Evolutionary conservation across 2,329 filamentous ascomycete species (phyloP), one percentile per base, ranked within the genome.

Genomic region (Venturia effusa): DNA sequence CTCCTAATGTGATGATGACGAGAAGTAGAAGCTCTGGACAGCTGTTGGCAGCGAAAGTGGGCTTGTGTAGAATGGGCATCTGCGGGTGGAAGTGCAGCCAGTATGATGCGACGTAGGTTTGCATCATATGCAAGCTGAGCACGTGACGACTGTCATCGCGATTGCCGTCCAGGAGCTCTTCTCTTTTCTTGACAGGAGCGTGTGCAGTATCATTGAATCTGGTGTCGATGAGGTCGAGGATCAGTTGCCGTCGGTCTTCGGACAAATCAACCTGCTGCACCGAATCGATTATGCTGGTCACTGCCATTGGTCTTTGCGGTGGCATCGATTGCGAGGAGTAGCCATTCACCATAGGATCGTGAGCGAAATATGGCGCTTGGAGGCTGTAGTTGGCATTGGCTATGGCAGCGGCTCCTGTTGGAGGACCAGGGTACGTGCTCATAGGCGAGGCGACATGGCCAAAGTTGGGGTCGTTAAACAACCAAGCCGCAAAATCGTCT

Each of bases 71-170:
- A 66, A 99, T 96, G 1, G 94, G 94, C 67, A 97, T 82, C 73
- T 97, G 94, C 63, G 92, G 88, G 74, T 94, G 95, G 71, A 97
- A 96, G 74, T 97, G 89, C 62, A 89, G 82, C 94, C 94, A 99
- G 74, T 95, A 99, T 1, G 92, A 96, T 13, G 87, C 84, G 68
- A 96, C 92, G 71, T 97, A 97, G 3, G 87, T 88, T 75, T 97
- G 91, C 89, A 97, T 95, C 90, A 96, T 97, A 70, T 88, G 86
- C 70, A 92, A 81, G 74, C 93, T 96, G 66, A 97, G 78, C 5
- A 85, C 81, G 69, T 87, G 85, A 34, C 75, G 74, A 55, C 83
- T 78, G 59, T 80, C 78, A 64, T 86, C 84, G 62, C 88, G 84
- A 70, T 96, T 86, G 17, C 92, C 93, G 34, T 91, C 86, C 64